phyloP scores from a whole-genome alignment of 148 eudicot species.

The Limonium bicolor region DNA sequence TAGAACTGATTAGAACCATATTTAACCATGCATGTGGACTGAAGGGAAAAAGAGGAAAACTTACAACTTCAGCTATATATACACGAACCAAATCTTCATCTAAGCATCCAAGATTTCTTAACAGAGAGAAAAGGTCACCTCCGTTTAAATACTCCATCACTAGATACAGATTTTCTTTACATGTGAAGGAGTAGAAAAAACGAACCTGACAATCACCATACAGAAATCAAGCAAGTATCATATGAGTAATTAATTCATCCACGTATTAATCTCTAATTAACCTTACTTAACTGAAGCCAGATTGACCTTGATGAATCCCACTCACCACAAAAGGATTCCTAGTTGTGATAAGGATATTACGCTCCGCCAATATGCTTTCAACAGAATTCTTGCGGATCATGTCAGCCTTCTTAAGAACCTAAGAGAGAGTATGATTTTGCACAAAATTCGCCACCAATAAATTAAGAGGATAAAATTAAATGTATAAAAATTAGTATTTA shows the following conservation, averaged over 20 bases:
- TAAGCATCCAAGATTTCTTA: slow-evolving; percentile 85
- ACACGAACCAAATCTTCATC: slow-evolving; percentile 97
- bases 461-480: background rate
- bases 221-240: background rate
- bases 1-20: slow-evolving; percentile 8
- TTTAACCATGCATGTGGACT: no score
- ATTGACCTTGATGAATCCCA: background rate
- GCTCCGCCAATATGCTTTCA: slow-evolving; percentile 97
- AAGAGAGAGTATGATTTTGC: slow-evolving; percentile 10
- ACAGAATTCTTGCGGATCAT: slow-evolving; percentile 97
- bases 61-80: slow-evolving; percentile 96
- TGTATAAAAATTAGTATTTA: background rate
- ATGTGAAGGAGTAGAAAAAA: slow-evolving; percentile 96
- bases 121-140: slow-evolving; percentile 90
- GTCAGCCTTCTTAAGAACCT: slow-evolving; percentile 97
- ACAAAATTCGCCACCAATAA: background rate
- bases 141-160: slow-evolving; percentile 99
- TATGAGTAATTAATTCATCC: no score
- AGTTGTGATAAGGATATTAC: slow-evolving; percentile 77
- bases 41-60: slow-evolving; percentile 11
- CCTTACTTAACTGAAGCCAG: no score
- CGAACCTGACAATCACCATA: slow-evolving; percentile 62
- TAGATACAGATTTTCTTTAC: slow-evolving; percentile 93
- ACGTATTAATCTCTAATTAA: no score
- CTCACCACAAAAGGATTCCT: slow-evolving; percentile 95